A percentile compares a stretch with the other conserved stretches of the same genome.
Evolutionary conservation across 164 flowering plant genomes (phyloP).

Genomic region (Chloranthus sessilifolius): DNA sequence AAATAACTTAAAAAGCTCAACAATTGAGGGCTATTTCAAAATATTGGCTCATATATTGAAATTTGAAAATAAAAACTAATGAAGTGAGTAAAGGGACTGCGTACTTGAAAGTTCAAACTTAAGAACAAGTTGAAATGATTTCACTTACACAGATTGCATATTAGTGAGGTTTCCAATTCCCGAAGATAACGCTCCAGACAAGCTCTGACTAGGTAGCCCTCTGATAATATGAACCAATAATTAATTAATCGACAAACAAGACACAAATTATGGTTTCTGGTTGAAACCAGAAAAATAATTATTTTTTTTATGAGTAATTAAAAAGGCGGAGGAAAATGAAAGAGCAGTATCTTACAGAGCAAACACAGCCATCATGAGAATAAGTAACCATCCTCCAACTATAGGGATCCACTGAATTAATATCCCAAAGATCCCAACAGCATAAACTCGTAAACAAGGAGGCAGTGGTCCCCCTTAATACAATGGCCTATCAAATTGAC

Average conservation of each 20-base stretch:
- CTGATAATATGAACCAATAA: constrained; percentile 25
- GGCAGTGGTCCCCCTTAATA: too few species aligned
- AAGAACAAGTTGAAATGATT: not conserved
- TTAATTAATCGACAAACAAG: too few species aligned
- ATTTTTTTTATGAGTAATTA: too few species aligned
- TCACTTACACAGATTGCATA: constrained; percentile 74
- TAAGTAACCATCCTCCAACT: constrained; percentile 96
- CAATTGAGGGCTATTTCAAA: too few species aligned
- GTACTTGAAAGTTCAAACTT: constrained; percentile 54
- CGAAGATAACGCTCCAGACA: constrained; percentile 71
- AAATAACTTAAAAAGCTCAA: too few species aligned
- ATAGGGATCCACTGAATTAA: too few species aligned
- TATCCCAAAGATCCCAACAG: too few species aligned
- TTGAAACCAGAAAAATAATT: not conserved
- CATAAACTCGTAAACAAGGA: too few species aligned
- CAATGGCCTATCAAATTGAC: too few species aligned
- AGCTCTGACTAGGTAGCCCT: constrained; percentile 76
- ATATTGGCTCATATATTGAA: too few species aligned
- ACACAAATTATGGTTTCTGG: too few species aligned
- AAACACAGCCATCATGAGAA: constrained; percentile 67
- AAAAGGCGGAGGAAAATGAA: not conserved
- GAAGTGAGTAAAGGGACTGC: not conserved
- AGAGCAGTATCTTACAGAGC: constrained; percentile 50
- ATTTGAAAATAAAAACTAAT: too few species aligned
- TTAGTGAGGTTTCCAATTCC: constrained; percentile 68